Evolutionary conservation across 257 asterid species (phyloP), one percentile per base, ranked within the genome.

Genomic region (Oldenlandia corymbosa): DNA sequence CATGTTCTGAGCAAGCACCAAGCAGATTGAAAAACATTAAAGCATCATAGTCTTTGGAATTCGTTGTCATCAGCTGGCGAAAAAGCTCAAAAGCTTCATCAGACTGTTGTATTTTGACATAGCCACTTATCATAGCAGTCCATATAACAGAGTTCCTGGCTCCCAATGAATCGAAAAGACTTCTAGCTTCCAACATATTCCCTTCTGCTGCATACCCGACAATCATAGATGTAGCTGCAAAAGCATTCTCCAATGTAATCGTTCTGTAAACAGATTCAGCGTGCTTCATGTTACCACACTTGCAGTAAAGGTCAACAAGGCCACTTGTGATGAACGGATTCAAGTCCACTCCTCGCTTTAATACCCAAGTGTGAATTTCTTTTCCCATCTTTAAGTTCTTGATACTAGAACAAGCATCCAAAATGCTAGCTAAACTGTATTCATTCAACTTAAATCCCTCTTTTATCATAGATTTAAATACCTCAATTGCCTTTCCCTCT

Each of bases 71-170:
- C 28, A 83, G 81, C 65, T 85, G 81, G 23, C 78, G 79, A 76
- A 89, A 89, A 75, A 89, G 91, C 73, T 66, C 74, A 60, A 92
- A 84, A 60, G 81, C 95, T 26, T 89, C 81, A 60, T 82, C 84
- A 21, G 85, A 79, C 54, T 71, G 74, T 46, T 77, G 86, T 24
- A 65, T 52, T 55, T 80, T 84, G 76, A 85, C 86, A 48, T 87
- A 89, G 17, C 96, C 99, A 28, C 91, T 78, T 28, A 92, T 87
- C 59, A 89, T 76, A 37, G 88, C 88, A 1, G 94, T 85, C 93
- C 90, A 87, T 28, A 82, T 74, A 34, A 89, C 87, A n/a, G 67
- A 79, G 42, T 81, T 92, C 67, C 86, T 89, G 66, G 78, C 86
- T 26, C 69, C 23, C 53, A 75, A 71, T 6, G 85, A 82, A 78